These are phyloP conservation scores for Tinospora cordifolia DNA, from an alignment of 164 flowering plant genomes.

Conservation along the genomic window DNA sequence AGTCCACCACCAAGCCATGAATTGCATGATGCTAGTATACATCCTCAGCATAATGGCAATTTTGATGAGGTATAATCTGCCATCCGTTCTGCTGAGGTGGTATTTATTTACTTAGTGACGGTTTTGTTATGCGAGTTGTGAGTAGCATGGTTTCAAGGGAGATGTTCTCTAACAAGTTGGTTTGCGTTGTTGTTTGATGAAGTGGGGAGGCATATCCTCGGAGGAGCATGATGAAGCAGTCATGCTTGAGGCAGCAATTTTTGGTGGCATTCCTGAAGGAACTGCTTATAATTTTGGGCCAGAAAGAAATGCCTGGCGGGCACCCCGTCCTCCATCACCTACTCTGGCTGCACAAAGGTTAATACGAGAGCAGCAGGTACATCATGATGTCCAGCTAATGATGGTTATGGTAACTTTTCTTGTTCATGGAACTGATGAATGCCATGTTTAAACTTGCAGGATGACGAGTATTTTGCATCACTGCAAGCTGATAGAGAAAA, in stretches of 20 bases:
- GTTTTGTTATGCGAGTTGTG: neutral
- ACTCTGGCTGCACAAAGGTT: conserved; percentile 74
- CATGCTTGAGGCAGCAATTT: conserved; percentile 98
- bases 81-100: neutral
- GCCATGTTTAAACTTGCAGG: conserved; percentile 38
- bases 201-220: conserved; percentile 99
- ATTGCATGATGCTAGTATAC: conserved; percentile 17
- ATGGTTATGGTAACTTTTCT: neutral
- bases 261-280: conserved; percentile 85
- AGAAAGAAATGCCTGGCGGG: conserved; percentile 10
- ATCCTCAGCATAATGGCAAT: conserved; percentile 31
- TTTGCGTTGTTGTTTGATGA: conserved; percentile 12
- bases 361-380: conserved; percentile 88
- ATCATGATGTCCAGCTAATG: neutral
- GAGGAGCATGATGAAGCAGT: conserved; percentile 98
- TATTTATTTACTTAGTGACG: neutral
- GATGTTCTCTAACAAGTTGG: neutral
- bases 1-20: conserved; percentile 49
- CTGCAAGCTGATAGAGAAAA: conserved; percentile 90
- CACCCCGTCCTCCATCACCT: conserved; percentile 90
- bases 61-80: conserved; percentile 12
- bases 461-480: conserved; percentile 89
- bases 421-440: neutral
- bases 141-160: neutral
- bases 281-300: conserved; percentile 41